These are phyloP conservation scores for Pezicula neosporulosa DNA, from an alignment of 2,329 filamentous ascomycete genomes.

Conservation along the genomic window DNA sequence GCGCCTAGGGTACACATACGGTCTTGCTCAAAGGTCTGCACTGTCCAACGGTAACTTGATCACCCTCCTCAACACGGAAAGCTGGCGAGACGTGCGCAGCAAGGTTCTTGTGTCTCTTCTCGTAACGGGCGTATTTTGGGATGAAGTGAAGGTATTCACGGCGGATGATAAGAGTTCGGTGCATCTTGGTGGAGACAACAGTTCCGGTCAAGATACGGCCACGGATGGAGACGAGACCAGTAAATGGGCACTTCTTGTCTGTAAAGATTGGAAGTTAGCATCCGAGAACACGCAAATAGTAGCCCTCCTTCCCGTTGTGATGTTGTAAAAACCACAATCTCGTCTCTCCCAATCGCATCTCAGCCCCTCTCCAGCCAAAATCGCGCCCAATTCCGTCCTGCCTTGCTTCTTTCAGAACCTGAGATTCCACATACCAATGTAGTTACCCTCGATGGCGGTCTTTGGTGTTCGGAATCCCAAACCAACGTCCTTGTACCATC, in stretches of 20 bases:
- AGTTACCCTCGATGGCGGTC: slow-evolving; percentile 96
- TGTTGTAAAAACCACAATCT: neutral
- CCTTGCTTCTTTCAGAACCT: slow-evolving; percentile 1
- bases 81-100: slow-evolving; percentile 97
- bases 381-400: neutral
- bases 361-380: neutral
- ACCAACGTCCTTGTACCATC: slow-evolving; percentile 99
- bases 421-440: slow-evolving; percentile 79
- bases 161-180: slow-evolving; percentile 98
- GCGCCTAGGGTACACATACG: slow-evolving; percentile 57
- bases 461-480: slow-evolving; percentile 98
- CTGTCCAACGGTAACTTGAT: slow-evolving; percentile 98
- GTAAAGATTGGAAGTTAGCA: slow-evolving; percentile 24
- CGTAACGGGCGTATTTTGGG: slow-evolving; percentile 99
- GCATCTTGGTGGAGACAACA: slow-evolving; percentile 99
- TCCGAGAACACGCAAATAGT: neutral
- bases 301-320: neutral
- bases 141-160: slow-evolving; percentile 99
- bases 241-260: slow-evolving; percentile 99
- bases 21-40: slow-evolving; percentile 99
- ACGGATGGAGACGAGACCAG: slow-evolving; percentile 97
- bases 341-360: neutral
- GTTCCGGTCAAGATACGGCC: slow-evolving; percentile 99
- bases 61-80: slow-evolving; percentile 99
- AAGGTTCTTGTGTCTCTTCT: slow-evolving; percentile 99